Evolutionary conservation across 2,329 filamentous ascomycete genomes (phyloP).

Genomic region (Penicillium sp.): DNA sequence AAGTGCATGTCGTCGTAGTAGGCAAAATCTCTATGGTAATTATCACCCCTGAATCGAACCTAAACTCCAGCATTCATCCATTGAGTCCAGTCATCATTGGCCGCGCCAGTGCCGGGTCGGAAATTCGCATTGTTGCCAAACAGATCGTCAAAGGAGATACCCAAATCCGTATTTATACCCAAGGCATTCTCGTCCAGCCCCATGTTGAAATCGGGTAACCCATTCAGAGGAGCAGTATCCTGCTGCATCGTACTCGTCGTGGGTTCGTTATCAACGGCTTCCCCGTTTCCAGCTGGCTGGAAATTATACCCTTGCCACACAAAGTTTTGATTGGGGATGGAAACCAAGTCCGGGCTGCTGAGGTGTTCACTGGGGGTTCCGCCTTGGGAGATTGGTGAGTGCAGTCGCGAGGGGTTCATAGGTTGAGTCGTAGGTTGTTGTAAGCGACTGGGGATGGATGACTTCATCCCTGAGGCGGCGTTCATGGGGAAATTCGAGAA

Average conservation of each 20-base stretch:
- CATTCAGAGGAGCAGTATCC: conserved; percentile 29
- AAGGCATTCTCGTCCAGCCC: conserved; percentile 37
- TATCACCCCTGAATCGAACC: conserved; percentile 2
- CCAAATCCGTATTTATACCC: conserved; percentile 43
- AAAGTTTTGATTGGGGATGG: conserved; percentile 50
- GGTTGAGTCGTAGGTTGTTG: conserved; percentile 33
- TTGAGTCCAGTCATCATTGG: conserved; percentile 48
- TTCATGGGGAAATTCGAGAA: conserved; percentile 35
- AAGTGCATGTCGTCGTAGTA: conserved; percentile 33
- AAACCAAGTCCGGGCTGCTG: conserved; percentile 50
- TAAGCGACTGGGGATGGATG: conserved; percentile 39
- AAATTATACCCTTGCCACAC: conserved; percentile 50
- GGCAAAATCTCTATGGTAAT: conserved; percentile 6
- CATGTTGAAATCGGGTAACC: conserved; percentile 35
- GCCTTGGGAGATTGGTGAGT: conserved; percentile 43
- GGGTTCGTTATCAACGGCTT: conserved; percentile 20
- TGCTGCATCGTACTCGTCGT: conserved; percentile 27
- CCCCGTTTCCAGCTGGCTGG: conserved; percentile 31
- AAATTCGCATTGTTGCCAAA: conserved; percentile 44
- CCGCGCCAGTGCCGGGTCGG: conserved; percentile 32
- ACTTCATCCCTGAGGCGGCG: conserved; percentile 30
- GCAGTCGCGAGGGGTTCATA: conserved; percentile 37
- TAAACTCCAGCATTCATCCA: conserved; percentile 46
- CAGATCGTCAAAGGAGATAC: conserved; percentile 49
- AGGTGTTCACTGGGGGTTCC: conserved; percentile 43